Conservation (phyloP, 140 eudicot genomes). For the Cichorium intybus region DNA sequence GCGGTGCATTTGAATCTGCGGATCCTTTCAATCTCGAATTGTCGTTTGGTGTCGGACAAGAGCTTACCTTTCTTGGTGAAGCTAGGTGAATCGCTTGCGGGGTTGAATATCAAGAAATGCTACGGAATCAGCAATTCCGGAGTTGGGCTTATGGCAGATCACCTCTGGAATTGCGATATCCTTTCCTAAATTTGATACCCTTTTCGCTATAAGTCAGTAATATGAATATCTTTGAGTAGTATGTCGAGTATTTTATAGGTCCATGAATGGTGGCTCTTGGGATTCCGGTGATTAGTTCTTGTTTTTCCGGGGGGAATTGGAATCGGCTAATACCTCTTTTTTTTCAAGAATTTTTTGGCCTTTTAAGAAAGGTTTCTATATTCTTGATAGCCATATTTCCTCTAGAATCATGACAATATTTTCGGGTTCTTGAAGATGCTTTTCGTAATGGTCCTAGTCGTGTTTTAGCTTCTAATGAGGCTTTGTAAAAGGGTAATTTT, state of each 20-base stretch:
- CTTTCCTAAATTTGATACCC: constrained; percentile 39
- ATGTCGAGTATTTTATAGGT: constrained; percentile 45
- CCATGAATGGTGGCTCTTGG: constrained; percentile 26
- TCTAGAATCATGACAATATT: constrained; percentile 36
- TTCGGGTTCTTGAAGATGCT: constrained; percentile 32
- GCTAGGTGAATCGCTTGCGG: constrained; percentile 58
- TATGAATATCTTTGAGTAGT: constrained; percentile 12
- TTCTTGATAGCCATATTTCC: constrained; percentile 41
- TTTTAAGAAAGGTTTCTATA: constrained; percentile 23
- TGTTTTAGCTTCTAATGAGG: constrained; percentile 29
- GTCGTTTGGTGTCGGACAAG: constrained; percentile 59
- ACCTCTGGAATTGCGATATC: constrained; percentile 66
- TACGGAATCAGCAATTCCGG: constrained; percentile 44
- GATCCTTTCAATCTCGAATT: constrained; percentile 59
- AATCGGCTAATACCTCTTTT: constrained; percentile 48
- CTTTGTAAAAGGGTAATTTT: constrained; percentile 14
- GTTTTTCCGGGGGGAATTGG: constrained; percentile 48
- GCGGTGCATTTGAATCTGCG: constrained; percentile 49
- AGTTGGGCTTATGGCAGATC: constrained; percentile 51
- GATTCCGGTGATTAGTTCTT: constrained; percentile 30
- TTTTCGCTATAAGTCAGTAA: not conserved
- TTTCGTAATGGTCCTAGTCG: constrained; percentile 16
- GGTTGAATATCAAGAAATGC: constrained; percentile 72
- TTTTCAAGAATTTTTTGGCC: constrained; percentile 55
- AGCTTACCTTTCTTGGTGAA: constrained; percentile 44